Conservation (phyloP, 139 green algal species). For the Tetradesmus lagerheimii region DNA sequence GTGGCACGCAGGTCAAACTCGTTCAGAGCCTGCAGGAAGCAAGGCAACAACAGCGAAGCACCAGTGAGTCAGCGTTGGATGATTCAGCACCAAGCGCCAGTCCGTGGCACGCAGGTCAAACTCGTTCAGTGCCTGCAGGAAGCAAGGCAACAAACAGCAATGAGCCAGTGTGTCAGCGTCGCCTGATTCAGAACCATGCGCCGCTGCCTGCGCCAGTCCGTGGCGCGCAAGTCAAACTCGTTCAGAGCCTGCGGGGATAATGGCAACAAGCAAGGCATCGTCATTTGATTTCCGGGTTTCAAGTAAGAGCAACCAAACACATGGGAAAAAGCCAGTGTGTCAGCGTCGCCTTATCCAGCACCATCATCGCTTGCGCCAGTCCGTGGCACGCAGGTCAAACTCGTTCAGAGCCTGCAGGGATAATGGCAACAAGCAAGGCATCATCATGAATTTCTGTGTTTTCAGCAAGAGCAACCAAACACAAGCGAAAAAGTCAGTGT, state of each 20-base stretch:
- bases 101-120: constrained; percentile 89
- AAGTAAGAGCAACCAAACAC: no score
- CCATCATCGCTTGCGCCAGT: constrained; percentile 90
- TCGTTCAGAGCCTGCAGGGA: constrained; percentile 89
- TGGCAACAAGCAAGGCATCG: not conserved
- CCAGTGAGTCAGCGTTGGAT: not conserved
- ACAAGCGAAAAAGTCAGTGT: no score
- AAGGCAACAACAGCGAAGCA: not conserved
- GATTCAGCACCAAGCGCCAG: constrained; percentile 71
- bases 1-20: constrained; percentile 92
- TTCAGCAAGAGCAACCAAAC: no score
- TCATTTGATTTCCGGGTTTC: no score
- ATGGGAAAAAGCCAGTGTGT: no score
- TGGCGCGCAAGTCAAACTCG: constrained; percentile 89
- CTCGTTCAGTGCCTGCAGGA: constrained; percentile 90
- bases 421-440: not conserved
- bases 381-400: constrained; percentile 86
- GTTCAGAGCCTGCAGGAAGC: constrained; percentile 81
- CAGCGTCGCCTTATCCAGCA: not conserved
- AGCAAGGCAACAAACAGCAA: not conserved
- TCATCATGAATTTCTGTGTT: no score
- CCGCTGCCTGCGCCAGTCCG: constrained; percentile 96
- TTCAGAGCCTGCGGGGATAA: constrained; percentile 80
- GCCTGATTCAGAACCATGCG: no score
- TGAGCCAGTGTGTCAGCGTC: not conserved